Evolutionary conservation across 2,329 filamentous ascomycete genomes (phyloP).

Genomic region (Stenocarpella maydis): DNA sequence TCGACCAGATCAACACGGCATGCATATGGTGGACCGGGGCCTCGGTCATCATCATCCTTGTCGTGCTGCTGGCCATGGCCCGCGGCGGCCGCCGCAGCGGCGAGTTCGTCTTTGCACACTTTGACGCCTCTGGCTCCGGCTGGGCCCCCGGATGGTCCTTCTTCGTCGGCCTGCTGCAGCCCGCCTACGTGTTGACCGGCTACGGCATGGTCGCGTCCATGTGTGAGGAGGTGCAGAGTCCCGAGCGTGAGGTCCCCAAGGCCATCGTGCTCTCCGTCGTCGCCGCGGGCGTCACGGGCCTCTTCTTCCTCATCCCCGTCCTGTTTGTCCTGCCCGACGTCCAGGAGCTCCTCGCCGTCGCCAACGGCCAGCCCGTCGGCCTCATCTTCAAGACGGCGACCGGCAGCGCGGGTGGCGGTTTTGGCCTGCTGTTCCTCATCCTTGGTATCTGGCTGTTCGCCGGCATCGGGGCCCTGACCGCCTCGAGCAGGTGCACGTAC

Average conservation of each 20-base stretch:
- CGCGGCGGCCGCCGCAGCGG: slow-evolving; percentile 60
- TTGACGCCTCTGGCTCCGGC: slow-evolving; percentile 70
- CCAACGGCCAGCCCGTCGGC: slow-evolving; percentile 79
- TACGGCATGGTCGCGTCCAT: slow-evolving; percentile 77
- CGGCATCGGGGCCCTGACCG: slow-evolving; percentile 77
- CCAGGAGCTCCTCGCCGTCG: slow-evolving; percentile 66
- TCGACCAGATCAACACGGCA: slow-evolving; percentile 76
- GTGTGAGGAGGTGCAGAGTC: slow-evolving; percentile 77
- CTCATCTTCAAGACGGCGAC: slow-evolving; percentile 79
- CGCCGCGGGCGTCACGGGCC: slow-evolving; percentile 70
- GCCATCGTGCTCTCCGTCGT: slow-evolving; percentile 76
- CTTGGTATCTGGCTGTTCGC: slow-evolving; percentile 81
- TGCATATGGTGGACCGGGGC: slow-evolving; percentile 77
- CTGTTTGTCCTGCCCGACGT: slow-evolving; percentile 79
- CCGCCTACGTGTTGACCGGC: slow-evolving; percentile 67
- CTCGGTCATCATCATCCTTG: slow-evolving; percentile 61
- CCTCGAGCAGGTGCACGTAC: slow-evolving; percentile 77
- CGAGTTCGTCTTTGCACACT: slow-evolving; percentile 73
- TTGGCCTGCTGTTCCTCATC: slow-evolving; percentile 78
- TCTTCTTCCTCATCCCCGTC: slow-evolving; percentile 75
- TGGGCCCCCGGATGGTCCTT: slow-evolving; percentile 77
- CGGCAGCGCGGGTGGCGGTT: slow-evolving; percentile 75
- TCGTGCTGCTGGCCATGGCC: slow-evolving; percentile 68
- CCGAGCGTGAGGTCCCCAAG: slow-evolving; percentile 73
- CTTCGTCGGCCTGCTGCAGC: slow-evolving; percentile 75